Evolutionary conservation across 169 alveolate genomes (phyloP).

Genomic region (Eimeria maxima): DNA sequence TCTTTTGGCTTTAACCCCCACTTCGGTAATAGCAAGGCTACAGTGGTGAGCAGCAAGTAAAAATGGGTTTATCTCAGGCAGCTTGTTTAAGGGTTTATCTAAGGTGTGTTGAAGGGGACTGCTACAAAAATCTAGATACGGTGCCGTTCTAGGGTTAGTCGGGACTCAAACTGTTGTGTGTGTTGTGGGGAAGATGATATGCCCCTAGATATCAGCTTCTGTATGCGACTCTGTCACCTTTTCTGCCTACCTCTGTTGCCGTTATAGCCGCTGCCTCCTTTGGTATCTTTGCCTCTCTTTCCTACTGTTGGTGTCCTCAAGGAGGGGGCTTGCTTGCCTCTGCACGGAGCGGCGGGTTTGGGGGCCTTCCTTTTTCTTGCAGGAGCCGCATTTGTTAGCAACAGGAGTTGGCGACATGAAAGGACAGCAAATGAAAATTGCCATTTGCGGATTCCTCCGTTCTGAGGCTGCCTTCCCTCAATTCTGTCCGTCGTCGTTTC

Average conservation of each 20-base stretch:
- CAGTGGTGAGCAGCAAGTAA: slow-evolving; percentile 43
- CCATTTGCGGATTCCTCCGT: slow-evolving; percentile 23
- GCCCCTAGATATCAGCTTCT: no score
- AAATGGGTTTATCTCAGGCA: background rate
- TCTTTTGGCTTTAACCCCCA: slow-evolving; percentile 83
- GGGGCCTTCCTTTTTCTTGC: background rate
- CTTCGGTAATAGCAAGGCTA: slow-evolving; percentile 65
- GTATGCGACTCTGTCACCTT: background rate
- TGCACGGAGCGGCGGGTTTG: background rate
- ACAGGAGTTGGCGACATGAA: background rate
- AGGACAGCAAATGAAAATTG: background rate
- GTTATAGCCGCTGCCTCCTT: background rate
- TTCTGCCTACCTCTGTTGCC: background rate
- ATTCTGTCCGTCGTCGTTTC: background rate
- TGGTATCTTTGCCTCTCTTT: background rate
- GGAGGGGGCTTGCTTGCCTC: background rate
- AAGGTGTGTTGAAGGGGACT: no score
- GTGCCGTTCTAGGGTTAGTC: no score
- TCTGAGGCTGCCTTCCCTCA: slow-evolving; percentile 36
- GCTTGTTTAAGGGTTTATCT: no score
- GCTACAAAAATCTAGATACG: no score
- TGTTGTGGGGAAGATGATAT: no score
- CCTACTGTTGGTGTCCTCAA: background rate
- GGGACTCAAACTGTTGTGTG: no score
- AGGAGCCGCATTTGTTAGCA: slow-evolving; percentile 38